Evolutionary conservation across 208 protist genomes (phyloP), one percentile per base, ranked within the genome.

Genomic region (Vickermania ingenoplastis): DNA sequence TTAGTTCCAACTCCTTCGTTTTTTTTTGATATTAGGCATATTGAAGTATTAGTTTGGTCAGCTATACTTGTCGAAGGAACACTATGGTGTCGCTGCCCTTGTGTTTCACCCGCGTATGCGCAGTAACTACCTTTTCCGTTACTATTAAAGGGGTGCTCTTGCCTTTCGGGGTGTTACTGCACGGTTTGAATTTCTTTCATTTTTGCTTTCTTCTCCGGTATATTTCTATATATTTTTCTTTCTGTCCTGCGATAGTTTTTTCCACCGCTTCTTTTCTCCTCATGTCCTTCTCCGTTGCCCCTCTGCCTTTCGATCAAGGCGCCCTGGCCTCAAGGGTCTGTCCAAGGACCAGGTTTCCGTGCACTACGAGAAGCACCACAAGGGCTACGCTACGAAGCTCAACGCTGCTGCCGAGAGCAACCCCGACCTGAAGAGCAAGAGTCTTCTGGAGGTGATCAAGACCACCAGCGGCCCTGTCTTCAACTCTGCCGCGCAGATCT

Each of bases 361-460:
- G 49, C 92, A 97, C 77, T 95, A 96, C 79, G 89, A 66, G 11
- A 97, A 96, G 69, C 90, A 97, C 68, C 90, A 97, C 78, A 91
- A 94, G 71, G 83, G 83, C 4, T 97, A 96, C 74, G 80, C 95
- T 3, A 86, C 93, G 61, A 94, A 94, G 69, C 65, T 94, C n/a
- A 96, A 97, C 72, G 77, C 77, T 23, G 69, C 95, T 31, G 82
- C 73, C 31, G 69, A 67, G 14, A 73, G 69, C 7, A 45, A 45
- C 36, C 17, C 36, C 17, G 17, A 45, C 17, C 75, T 67, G 50
- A 86, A 91, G 53, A 81, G 86, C 17, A 92, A 86, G 70, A 77
- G 73, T n/a, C 86, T 95, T 50, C 86, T 92, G 62, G 81, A 91
- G 4, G 84, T 95, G 59, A 71, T 94, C 28, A 0, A 59, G 23